phyloP scores from a whole-genome alignment of 805 yeast species.

The Kodamaea hsintzibuensis region DNA sequence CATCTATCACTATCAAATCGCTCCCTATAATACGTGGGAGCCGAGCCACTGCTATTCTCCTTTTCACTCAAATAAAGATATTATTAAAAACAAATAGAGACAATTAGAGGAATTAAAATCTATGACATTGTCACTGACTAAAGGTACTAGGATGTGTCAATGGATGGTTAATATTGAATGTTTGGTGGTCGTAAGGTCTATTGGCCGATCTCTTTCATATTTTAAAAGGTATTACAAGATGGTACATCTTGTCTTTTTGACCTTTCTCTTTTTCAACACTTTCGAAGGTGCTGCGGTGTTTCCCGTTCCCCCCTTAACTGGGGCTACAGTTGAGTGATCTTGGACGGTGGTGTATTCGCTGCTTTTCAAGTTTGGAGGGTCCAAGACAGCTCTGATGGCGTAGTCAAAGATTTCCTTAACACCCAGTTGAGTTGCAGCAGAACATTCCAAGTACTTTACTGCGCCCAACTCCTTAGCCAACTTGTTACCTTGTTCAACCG shows the following conservation, averaged over 20 bases:
- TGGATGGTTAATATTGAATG: background rate
- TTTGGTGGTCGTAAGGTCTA: background rate
- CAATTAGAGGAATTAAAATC: constrained; percentile 13
- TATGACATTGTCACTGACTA: constrained; percentile 7
- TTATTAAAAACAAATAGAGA: constrained; percentile 14
- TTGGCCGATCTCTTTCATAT: background rate
- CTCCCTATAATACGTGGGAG: background rate
- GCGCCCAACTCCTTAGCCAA: constrained; percentile 74
- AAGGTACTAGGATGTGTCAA: constrained; percentile 1
- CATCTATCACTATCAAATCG: no score
- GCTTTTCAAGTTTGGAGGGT: constrained; percentile 41
- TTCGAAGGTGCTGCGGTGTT: constrained; percentile 9
- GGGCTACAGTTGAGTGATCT: constrained; percentile 16
- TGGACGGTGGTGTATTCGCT: constrained; percentile 13
- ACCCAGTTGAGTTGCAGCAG: constrained; percentile 87
- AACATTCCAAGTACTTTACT: constrained; percentile 78
- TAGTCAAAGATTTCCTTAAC: constrained; percentile 82
- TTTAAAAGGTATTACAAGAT: constrained; percentile 29
- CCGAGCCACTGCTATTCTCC: background rate
- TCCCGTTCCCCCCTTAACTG: constrained; percentile 3
- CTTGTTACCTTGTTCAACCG: constrained; percentile 59
- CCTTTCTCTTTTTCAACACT: constrained; percentile 24
- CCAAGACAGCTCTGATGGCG: constrained; percentile 71
- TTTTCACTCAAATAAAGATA: constrained; percentile 1
- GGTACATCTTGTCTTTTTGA: constrained; percentile 39